A percentile compares a stretch with the other conserved stretches of the same genome.
phyloP scores from a whole-genome alignment of 2,329 filamentous ascomycete genomes.

The Nothopassalora personata region DNA sequence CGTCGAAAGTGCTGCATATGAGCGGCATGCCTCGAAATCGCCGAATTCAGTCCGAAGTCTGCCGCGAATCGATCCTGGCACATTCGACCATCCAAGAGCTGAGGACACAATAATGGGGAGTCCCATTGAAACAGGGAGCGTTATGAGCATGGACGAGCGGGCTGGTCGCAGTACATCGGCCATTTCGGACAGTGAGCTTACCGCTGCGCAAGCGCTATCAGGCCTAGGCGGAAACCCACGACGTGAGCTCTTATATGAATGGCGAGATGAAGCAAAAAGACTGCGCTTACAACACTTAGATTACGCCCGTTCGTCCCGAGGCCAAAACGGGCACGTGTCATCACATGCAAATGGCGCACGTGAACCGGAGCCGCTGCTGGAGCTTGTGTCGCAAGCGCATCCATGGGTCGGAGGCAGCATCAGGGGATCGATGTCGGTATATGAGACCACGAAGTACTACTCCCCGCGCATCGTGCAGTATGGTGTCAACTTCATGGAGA shows the following conservation, averaged over 20 bases:
- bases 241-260: constrained; percentile 25
- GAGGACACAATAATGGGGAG: constrained; percentile 37
- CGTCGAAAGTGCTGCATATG: neutral
- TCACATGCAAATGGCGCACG: constrained; percentile 28
- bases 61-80: constrained; percentile 36
- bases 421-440: constrained; percentile 76
- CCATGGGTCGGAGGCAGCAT: constrained; percentile 73
- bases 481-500: constrained; percentile 86
- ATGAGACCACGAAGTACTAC: constrained; percentile 82
- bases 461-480: constrained; percentile 80
- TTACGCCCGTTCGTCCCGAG: constrained; percentile 37
- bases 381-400: constrained; percentile 81
- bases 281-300: constrained; percentile 29
- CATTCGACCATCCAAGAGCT: constrained; percentile 22
- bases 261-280: neutral
- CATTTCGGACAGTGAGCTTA: constrained; percentile 43
- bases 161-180: constrained; percentile 29
- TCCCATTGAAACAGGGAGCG: constrained; percentile 42
- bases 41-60: constrained; percentile 26
- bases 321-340: constrained; percentile 26
- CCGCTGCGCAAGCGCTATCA: constrained; percentile 48
- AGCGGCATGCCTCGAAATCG: constrained; percentile 11
- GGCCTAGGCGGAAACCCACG: constrained; percentile 44
- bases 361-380: constrained; percentile 74
- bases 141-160: constrained; percentile 39